These are phyloP conservation scores for Mentha longifolia DNA, from an alignment of 257 asterid genomes.

Conservation along the genomic window DNA sequence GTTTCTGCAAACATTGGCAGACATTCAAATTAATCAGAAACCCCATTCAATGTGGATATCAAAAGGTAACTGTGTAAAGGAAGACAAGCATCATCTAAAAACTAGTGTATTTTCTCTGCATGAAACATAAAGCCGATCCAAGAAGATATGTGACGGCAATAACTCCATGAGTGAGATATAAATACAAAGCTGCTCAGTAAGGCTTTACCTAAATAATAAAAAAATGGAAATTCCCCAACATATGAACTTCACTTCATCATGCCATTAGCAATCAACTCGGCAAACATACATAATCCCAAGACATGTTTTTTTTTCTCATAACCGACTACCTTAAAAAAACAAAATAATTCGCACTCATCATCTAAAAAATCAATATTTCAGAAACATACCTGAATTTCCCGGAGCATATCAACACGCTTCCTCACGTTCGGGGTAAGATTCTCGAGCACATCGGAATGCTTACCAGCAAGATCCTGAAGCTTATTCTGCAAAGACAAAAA, in stretches of 20 bases:
- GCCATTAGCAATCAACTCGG: background rate
- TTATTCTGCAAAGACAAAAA: slow-evolving; percentile 23
- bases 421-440: slow-evolving; percentile 51
- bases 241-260: background rate
- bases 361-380: background rate
- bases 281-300: background rate
- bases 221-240: background rate
- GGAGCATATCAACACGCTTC: slow-evolving; percentile 66
- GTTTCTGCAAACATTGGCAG: slow-evolving; percentile 39
- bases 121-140: background rate
- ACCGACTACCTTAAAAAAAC: background rate
- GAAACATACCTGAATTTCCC: slow-evolving; percentile 57
- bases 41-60: background rate
- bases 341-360: too few species aligned
- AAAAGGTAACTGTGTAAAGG: background rate
- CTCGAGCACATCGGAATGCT: slow-evolving; percentile 67
- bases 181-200: background rate
- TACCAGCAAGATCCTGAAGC: slow-evolving; percentile 65
- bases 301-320: background rate
- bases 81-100: background rate
- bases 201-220: background rate
- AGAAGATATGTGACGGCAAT: background rate
- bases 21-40: background rate
- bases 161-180: background rate
- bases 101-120: too few species aligned